Evolutionary conservation across 1,284 basidiomycete genomes (phyloP).

Genomic region (Coniferiporia sulphurascens): DNA sequence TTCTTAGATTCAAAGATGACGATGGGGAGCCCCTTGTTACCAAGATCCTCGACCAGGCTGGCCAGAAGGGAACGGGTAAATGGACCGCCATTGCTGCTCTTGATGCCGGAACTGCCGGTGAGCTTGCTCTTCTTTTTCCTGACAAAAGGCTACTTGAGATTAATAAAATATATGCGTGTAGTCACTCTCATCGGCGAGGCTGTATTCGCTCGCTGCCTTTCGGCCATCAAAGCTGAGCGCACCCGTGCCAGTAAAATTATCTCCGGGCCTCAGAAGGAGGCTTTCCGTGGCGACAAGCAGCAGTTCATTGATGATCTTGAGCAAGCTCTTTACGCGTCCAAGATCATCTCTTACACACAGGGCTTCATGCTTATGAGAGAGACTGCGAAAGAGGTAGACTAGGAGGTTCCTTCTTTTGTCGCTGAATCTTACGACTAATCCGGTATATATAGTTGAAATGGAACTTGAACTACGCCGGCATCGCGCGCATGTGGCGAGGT

Average conservation of each 20-base stretch:
- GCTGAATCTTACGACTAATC: slow-evolving; percentile 24
- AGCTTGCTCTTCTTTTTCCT: slow-evolving; percentile 21
- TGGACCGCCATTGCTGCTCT: slow-evolving; percentile 99
- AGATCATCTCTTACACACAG: slow-evolving; percentile 99
- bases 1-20: slow-evolving; percentile 94
- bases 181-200: slow-evolving; percentile 99
- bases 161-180: slow-evolving; percentile 28
- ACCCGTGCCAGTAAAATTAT: slow-evolving; percentile 88
- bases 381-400: slow-evolving; percentile 88
- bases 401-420: slow-evolving; percentile 22
- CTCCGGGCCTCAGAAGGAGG: slow-evolving; percentile 83
- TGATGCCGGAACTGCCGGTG: slow-evolving; percentile 88
- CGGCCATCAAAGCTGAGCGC: slow-evolving; percentile 97
- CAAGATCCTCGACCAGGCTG: slow-evolving; percentile 95
- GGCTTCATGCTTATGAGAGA: slow-evolving; percentile 99
- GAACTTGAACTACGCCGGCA: slow-evolving; percentile 93
- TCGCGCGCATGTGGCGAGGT: slow-evolving; percentile 99
- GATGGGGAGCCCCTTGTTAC: slow-evolving; percentile 87
- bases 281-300: slow-evolving; percentile 97
- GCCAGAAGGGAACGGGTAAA: slow-evolving; percentile 99
- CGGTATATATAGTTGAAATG: slow-evolving; percentile 51
- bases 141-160: not conserved
- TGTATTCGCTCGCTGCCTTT: slow-evolving; percentile 98
- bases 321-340: slow-evolving; percentile 98
- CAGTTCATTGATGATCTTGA: slow-evolving; percentile 99